A percentile compares a stretch with the other conserved stretches of the same genome.
phyloP scores from a whole-genome alignment of 2,329 filamentous ascomycete species.

The Pseudovirgaria hyperparasitica region DNA sequence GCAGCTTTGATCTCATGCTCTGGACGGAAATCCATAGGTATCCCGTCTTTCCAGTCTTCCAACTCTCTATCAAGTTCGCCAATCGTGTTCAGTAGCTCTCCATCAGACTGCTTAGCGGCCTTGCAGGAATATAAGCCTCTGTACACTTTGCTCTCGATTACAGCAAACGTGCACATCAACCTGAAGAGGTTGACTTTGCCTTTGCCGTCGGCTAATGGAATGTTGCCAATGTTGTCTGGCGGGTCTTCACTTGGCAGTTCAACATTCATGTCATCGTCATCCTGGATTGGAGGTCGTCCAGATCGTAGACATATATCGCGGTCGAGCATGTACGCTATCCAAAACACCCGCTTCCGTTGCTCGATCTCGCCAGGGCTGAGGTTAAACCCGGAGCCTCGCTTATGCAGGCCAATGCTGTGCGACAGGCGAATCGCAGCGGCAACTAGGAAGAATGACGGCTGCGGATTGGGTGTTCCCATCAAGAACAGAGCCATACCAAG shows the following conservation, averaged over 20 bases:
- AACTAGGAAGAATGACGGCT: slow-evolving; percentile 83
- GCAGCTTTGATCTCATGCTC: slow-evolving; percentile 91
- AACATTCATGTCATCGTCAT: slow-evolving; percentile 85
- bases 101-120: slow-evolving; percentile 81
- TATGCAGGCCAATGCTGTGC: slow-evolving; percentile 91
- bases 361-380: slow-evolving; percentile 89
- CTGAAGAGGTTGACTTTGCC: slow-evolving; percentile 92
- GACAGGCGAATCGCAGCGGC: slow-evolving; percentile 81
- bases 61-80: slow-evolving; percentile 74
- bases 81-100: slow-evolving; percentile 88
- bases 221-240: slow-evolving; percentile 85
- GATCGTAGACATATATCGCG: slow-evolving; percentile 62
- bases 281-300: slow-evolving; percentile 58
- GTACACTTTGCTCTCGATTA: slow-evolving; percentile 90
- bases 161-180: slow-evolving; percentile 79
- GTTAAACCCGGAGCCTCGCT: slow-evolving; percentile 83
- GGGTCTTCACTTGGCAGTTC: slow-evolving; percentile 87
- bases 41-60: slow-evolving; percentile 92
- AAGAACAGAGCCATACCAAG: slow-evolving; percentile 90
- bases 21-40: slow-evolving; percentile 91
- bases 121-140: slow-evolving; percentile 85
- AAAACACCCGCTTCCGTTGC: slow-evolving; percentile 68
- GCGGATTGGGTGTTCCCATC: slow-evolving; percentile 91
- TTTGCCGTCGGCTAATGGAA: slow-evolving; percentile 76
- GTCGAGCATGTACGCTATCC: slow-evolving; percentile 64